These are phyloP conservation scores for Botrytis medusae DNA, from an alignment of 2,329 filamentous ascomycete genomes.

Conservation along the genomic window DNA sequence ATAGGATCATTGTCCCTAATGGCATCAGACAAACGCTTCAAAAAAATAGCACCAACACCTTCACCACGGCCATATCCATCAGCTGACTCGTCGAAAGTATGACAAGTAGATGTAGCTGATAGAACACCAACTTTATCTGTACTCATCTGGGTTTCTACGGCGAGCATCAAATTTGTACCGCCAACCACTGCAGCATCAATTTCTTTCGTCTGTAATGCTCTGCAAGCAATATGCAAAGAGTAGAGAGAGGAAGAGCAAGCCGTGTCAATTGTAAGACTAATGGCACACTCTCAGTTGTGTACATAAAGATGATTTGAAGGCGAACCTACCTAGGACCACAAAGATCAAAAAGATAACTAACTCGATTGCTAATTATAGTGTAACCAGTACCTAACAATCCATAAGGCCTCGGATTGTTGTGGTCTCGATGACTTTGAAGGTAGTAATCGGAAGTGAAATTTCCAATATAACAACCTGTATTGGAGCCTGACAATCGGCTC, in stretches of 20 bases:
- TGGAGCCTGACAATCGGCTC: conserved; percentile 25
- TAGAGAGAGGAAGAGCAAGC: conserved; percentile 48
- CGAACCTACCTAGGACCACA: conserved; percentile 51
- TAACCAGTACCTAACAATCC: conserved; percentile 5
- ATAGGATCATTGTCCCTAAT: conserved; percentile 46
- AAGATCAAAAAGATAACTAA: conserved; percentile 17
- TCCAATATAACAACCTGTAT: conserved; percentile 30
- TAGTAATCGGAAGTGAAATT: conserved; percentile 21
- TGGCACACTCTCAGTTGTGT: neutral
- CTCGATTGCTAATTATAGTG: conserved; percentile 34
- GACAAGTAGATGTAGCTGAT: conserved; percentile 22
- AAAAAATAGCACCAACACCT: conserved; percentile 43
- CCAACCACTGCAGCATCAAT: conserved; percentile 37
- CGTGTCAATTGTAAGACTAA: conserved; percentile 46
- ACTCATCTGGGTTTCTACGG: conserved; percentile 9
- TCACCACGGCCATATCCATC: conserved; percentile 49
- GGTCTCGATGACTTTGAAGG: conserved; percentile 20
- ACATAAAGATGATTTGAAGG: conserved; percentile 56
- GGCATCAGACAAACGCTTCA: conserved; percentile 47
- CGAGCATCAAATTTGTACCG: conserved; percentile 30
- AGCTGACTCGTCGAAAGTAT: conserved; percentile 29
- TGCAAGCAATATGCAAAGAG: conserved; percentile 45
- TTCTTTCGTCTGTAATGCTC: conserved; percentile 45
- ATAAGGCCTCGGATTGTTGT: conserved; percentile 36
- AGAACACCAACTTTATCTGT: conserved; percentile 41